phyloP scores from a whole-genome alignment of 2,329 filamentous ascomycete genomes.

The Fusarium robinianum region DNA sequence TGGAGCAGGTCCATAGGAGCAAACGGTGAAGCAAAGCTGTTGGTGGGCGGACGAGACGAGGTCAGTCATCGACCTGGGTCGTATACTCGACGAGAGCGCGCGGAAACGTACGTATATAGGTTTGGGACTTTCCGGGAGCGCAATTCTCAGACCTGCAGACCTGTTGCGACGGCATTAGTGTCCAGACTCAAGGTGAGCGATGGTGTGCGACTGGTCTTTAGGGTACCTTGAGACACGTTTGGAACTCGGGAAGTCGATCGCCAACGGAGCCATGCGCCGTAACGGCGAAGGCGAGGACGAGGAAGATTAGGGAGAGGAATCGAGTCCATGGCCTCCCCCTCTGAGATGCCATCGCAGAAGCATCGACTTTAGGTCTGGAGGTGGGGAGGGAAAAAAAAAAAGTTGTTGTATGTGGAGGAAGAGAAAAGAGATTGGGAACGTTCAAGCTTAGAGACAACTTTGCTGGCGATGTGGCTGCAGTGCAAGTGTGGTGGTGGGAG shows the following conservation, averaged over 20 bases:
- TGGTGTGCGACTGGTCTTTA: too few relatives aligned
- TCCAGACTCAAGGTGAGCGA: too few relatives aligned
- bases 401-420: constrained; percentile 16
- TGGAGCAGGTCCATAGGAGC: constrained; percentile 87
- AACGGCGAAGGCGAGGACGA: constrained; percentile 47
- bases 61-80: constrained; percentile 25
- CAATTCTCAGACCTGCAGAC: constrained; percentile 84
- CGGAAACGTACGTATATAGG: constrained; percentile 68
- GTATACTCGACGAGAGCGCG: constrained; percentile 14
- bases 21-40: constrained; percentile 82
- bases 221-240: constrained; percentile 77
- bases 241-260: constrained; percentile 85
- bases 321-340: constrained; percentile 42
- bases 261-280: constrained; percentile 73
- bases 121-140: constrained; percentile 59
- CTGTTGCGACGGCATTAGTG: too few relatives aligned
- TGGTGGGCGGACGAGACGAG: constrained; percentile 1
- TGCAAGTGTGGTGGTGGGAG: too few relatives aligned
- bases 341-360: constrained; percentile 39
- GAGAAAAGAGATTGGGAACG: constrained; percentile 9
- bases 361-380: constrained; percentile 35
- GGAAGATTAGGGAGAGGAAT: constrained; percentile 42
- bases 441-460: too few relatives aligned
- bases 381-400: constrained; percentile 1
- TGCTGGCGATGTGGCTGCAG: constrained; percentile 31